Evolutionary conservation across 2,329 filamentous ascomycete genomes (phyloP).

Genomic region (Ophiostoma tasmaniense): DNA sequence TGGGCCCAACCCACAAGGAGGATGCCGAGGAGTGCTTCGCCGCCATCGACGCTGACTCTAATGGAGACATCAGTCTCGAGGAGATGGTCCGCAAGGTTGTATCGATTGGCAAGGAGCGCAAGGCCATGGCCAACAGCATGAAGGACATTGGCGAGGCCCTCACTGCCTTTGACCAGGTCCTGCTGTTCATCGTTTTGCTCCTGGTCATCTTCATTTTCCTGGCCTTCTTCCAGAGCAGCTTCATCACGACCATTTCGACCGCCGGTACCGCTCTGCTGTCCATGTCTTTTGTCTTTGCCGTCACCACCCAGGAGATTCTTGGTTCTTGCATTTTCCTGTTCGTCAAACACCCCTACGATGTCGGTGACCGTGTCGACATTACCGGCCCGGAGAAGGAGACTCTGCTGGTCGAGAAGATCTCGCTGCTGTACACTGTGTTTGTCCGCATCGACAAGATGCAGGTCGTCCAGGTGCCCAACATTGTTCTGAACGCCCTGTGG

Average conservation of each 20-base stretch:
- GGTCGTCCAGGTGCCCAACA: constrained; percentile 78
- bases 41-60: constrained; percentile 74
- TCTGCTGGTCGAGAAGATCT: constrained; percentile 87
- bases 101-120: constrained; percentile 76
- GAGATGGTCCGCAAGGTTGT: constrained; percentile 88
- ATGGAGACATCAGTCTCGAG: constrained; percentile 89
- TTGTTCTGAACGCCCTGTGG: constrained; percentile 84
- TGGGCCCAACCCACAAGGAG: constrained; percentile 62
- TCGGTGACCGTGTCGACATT: constrained; percentile 89
- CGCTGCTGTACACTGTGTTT: constrained; percentile 87
- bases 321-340: constrained; percentile 98
- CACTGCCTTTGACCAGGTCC: constrained; percentile 76
- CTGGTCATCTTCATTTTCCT: constrained; percentile 79
- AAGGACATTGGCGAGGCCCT: constrained; percentile 96
- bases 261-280: constrained; percentile 88
- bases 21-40: constrained; percentile 83
- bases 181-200: constrained; percentile 72
- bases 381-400: constrained; percentile 45
- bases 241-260: constrained; percentile 77
- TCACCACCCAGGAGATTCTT: constrained; percentile 88
- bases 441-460: constrained; percentile 75
- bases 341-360: constrained; percentile 95
- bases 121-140: constrained; percentile 86
- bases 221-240: constrained; percentile 79
- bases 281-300: constrained; percentile 91